These are phyloP conservation scores for Forsythia suspensa DNA, from an alignment of 257 asterid genomes.

Conservation along the genomic window DNA sequence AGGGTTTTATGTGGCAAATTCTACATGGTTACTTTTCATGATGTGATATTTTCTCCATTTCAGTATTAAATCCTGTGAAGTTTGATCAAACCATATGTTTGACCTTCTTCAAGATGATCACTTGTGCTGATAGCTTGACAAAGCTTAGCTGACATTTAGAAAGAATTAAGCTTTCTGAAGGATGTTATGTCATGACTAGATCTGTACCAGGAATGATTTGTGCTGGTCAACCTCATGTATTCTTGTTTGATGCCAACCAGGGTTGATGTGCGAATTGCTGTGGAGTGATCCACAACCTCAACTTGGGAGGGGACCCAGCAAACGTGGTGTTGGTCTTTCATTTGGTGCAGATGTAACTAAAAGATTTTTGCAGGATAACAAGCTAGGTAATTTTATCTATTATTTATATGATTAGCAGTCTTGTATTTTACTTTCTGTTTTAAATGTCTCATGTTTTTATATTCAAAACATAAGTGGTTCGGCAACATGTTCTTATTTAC, in stretches of 20 bases:
- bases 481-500: slow-evolving; percentile 23
- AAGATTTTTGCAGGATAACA: slow-evolving; percentile 87
- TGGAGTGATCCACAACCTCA: slow-evolving; percentile 99
- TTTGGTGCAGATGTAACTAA: slow-evolving; percentile 91
- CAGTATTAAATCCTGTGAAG: too few relatives aligned
- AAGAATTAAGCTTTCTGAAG: too few relatives aligned
- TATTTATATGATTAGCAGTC: not conserved
- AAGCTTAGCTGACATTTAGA: too few relatives aligned
- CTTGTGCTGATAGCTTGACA: too few relatives aligned
- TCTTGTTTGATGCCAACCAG: slow-evolving; percentile 39
- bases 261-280: slow-evolving; percentile 95
- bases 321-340: slow-evolving; percentile 98
- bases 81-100: too few relatives aligned
- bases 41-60: too few relatives aligned
- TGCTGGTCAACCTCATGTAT: slow-evolving; percentile 16
- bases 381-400: slow-evolving; percentile 50
- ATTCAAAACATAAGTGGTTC: slow-evolving; percentile 6
- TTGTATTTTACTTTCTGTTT: not conserved
- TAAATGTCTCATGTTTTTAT: not conserved
- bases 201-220: too few relatives aligned
- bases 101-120: too few relatives aligned
- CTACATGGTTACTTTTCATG: too few relatives aligned
- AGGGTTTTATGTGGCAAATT: too few relatives aligned
- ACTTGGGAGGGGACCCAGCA: slow-evolving; percentile 99
- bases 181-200: too few relatives aligned